Conservation (phyloP, 768 basidiomycete genomes). For the Tephrocybe sp. region DNA sequence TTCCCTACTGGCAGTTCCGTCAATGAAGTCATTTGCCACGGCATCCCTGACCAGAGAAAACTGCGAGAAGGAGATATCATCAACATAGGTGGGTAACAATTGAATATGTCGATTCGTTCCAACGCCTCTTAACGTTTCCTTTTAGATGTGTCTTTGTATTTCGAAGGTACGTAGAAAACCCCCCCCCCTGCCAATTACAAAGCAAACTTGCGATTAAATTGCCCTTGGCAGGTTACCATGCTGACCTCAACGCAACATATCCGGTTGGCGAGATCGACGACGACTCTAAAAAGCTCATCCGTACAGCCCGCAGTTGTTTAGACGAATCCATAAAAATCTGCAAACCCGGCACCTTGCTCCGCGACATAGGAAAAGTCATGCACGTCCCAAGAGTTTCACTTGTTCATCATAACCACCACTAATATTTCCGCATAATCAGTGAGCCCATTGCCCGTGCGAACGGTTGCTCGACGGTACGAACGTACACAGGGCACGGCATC, state of each 20-base stretch:
- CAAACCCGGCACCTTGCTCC: slow-evolving; percentile 90
- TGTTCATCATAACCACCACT: not conserved
- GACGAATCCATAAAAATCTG: slow-evolving; percentile 91
- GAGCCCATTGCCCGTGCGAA: slow-evolving; percentile 84
- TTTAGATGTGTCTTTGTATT: slow-evolving; percentile 82
- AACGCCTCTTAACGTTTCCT: not conserved
- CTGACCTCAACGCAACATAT: slow-evolving; percentile 91
- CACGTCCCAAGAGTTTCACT: slow-evolving; percentile 36
- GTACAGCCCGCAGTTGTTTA: slow-evolving; percentile 76
- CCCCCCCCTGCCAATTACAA: slow-evolving; percentile 2
- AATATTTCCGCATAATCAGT: slow-evolving; percentile 34
- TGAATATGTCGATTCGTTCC: not conserved
- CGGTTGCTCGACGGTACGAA: slow-evolving; percentile 88
- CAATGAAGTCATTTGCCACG: slow-evolving; percentile 97
- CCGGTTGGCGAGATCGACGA: slow-evolving; percentile 86
- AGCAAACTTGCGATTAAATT: not conserved
- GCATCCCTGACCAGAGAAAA: slow-evolving; percentile 86
- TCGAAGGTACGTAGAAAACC: slow-evolving; percentile 53
- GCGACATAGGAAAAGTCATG: slow-evolving; percentile 88
- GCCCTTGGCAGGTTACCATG: slow-evolving; percentile 72
- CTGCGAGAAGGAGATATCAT: slow-evolving; percentile 93
- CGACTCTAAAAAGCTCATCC: slow-evolving; percentile 80
- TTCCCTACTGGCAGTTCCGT: slow-evolving; percentile 59
- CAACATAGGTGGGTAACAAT: slow-evolving; percentile 75
- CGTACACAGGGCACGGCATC: slow-evolving; percentile 91